Percentiles rank a stretch among this genome's conserved stretches.
phyloP scores from a whole-genome alignment of 1,284 basidiomycete genomes.

The Porodaedalea pini region DNA sequence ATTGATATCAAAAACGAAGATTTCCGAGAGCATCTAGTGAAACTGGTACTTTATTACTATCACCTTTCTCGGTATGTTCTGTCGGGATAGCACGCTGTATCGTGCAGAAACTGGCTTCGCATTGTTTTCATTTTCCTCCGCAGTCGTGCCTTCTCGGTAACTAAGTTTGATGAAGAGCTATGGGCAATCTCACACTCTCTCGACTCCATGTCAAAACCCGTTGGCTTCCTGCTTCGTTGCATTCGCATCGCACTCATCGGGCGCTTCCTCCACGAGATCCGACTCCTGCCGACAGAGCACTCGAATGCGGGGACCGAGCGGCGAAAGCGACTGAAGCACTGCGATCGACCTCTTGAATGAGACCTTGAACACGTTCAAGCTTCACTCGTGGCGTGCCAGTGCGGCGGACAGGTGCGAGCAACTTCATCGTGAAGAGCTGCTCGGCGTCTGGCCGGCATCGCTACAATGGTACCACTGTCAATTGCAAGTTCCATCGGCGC shows the following conservation, averaged over 20 bases:
- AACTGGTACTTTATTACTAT: conserved; percentile 91
- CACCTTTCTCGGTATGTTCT: conserved; percentile 68
- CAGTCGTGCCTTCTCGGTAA: conserved; percentile 90
- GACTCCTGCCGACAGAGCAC: conserved; percentile 64
- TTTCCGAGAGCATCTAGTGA: conserved; percentile 77
- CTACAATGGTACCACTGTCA: no score
- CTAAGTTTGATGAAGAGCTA: conserved; percentile 70
- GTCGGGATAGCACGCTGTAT: background rate
- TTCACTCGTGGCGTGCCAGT: no score
- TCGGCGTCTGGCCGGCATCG: no score
- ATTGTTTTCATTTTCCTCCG: conserved; percentile 89
- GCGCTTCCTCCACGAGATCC: conserved; percentile 59
- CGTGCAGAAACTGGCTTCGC: conserved; percentile 80
- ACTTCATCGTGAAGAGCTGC: no score
- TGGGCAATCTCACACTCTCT: conserved; percentile 93
- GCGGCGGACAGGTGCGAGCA: no score
- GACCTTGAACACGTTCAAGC: no score
- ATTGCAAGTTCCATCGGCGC: no score
- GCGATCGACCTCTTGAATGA: no score
- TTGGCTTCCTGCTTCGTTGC: conserved; percentile 79
- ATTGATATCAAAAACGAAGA: conserved; percentile 84
- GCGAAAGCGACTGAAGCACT: no score
- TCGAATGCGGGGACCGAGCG: no score
- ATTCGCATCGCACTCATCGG: conserved; percentile 83
- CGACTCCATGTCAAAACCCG: conserved; percentile 82